Conservation (phyloP, 345 rosid species). For the Adansonia digitata region DNA sequence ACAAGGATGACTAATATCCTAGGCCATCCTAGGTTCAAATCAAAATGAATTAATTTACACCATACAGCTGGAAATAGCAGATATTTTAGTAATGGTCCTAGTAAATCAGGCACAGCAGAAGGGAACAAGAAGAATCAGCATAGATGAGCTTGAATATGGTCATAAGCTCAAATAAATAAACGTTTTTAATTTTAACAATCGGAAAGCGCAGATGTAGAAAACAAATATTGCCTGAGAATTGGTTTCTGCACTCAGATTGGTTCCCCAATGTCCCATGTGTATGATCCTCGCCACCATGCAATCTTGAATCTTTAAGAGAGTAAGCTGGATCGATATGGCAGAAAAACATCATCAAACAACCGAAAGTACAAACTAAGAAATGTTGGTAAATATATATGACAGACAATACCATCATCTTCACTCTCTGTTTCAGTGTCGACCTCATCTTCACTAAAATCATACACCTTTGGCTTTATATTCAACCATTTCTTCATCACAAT, state of each 20-base stretch:
- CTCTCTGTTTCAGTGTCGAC: constrained; percentile 82
- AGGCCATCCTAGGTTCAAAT: background rate
- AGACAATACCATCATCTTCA: constrained; percentile 74
- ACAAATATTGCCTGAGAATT: constrained; percentile 46
- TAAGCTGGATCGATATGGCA: constrained; percentile 32
- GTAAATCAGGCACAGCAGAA: background rate
- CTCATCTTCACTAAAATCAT: constrained; percentile 96
- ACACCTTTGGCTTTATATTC: constrained; percentile 70
- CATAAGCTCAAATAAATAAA: constrained; percentile 1
- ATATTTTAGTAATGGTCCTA: background rate
- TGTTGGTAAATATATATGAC: background rate
- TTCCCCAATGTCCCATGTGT: constrained; percentile 16
- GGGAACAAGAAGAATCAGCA: background rate
- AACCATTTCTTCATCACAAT: constrained; percentile 97
- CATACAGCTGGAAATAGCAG: background rate
- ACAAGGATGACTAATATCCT: background rate
- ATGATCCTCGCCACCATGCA: constrained; percentile 24
- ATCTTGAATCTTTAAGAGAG: constrained; percentile 44
- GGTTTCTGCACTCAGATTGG: constrained; percentile 30
- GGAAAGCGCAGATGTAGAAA: background rate
- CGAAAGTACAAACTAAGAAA: background rate
- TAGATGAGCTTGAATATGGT: background rate
- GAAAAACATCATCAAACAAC: constrained; percentile 15
- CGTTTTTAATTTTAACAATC: background rate
- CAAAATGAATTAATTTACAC: background rate